Conservation (phyloP, 306 rosid genomes). For the Crotalaria pallida region DNA sequence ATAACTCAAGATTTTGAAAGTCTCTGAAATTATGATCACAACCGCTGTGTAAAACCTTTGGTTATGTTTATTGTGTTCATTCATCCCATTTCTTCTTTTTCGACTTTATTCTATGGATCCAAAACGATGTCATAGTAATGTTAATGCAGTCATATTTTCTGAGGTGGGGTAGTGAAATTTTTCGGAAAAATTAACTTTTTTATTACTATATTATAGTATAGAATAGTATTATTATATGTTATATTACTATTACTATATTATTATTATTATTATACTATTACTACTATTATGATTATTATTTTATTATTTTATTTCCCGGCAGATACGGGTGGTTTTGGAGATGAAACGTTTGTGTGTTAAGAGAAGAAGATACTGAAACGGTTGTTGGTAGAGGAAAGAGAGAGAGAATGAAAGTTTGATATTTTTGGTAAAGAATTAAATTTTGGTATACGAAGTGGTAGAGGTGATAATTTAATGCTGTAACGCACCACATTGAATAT, state of each 20-base stretch:
- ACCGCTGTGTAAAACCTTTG: too few species aligned
- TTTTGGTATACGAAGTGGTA: not conserved
- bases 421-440: constrained; percentile 32
- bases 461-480: constrained; percentile 19
- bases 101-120: not conserved
- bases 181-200: not conserved
- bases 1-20: too few species aligned
- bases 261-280: too few species aligned
- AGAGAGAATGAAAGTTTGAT: not conserved
- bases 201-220: too few species aligned
- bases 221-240: too few species aligned
- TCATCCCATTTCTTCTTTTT: not conserved
- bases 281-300: too few species aligned
- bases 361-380: not conserved
- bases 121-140: not conserved
- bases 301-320: too few species aligned
- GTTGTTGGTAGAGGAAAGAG: not conserved
- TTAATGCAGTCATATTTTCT: not conserved
- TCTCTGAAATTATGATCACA: too few species aligned
- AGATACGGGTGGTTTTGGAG: too few species aligned
- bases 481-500: constrained; percentile 22
- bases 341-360: not conserved
- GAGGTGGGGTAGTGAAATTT: not conserved
- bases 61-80: not conserved
- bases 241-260: too few species aligned